A percentile compares a stretch with the other conserved stretches of the same genome.
Conservation (phyloP, 2,329 filamentous ascomycete species). For the Alternaria rosae region DNA sequence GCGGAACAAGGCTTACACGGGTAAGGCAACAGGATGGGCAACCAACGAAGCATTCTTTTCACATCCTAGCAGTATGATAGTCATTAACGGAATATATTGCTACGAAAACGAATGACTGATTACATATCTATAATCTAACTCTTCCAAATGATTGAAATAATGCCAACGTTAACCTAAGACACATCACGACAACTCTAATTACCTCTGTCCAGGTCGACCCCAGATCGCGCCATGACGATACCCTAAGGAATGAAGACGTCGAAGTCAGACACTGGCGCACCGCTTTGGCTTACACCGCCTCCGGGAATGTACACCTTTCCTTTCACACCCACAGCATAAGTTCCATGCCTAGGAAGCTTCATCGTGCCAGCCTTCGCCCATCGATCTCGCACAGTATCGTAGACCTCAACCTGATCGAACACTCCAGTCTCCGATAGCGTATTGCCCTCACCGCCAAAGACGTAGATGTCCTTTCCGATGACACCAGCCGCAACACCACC, state of each 20-base stretch:
- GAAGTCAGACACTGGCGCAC: slow-evolving; percentile 23
- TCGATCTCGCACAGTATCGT: slow-evolving; percentile 23
- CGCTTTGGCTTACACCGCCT: slow-evolving; percentile 26
- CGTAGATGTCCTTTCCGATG: slow-evolving; percentile 31
- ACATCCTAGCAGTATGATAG: not conserved
- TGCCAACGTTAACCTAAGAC: not conserved
- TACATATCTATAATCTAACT: not conserved
- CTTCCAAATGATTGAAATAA: not conserved
- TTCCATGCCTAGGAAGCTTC: slow-evolving; percentile 36
- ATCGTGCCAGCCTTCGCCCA: slow-evolving; percentile 29
- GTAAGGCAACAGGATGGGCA: not conserved
- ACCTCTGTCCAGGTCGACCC: not conserved
- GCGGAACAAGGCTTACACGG: not conserved
- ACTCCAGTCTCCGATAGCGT: slow-evolving; percentile 18
- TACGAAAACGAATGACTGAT: not conserved
- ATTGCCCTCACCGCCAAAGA: slow-evolving; percentile 40
- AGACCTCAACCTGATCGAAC: slow-evolving; percentile 31
- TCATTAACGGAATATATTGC: not conserved
- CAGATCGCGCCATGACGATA: not conserved
- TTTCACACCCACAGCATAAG: slow-evolving; percentile 30
- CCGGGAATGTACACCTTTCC: slow-evolving; percentile 34
- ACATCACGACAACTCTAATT: not conserved
- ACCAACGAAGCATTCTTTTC: not conserved
- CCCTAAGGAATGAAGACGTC: slow-evolving; percentile 22
- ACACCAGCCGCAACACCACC: slow-evolving; percentile 29